Evolutionary conservation across 805 yeast genomes (phyloP).

Genomic region (Metschnikowia matae): DNA sequence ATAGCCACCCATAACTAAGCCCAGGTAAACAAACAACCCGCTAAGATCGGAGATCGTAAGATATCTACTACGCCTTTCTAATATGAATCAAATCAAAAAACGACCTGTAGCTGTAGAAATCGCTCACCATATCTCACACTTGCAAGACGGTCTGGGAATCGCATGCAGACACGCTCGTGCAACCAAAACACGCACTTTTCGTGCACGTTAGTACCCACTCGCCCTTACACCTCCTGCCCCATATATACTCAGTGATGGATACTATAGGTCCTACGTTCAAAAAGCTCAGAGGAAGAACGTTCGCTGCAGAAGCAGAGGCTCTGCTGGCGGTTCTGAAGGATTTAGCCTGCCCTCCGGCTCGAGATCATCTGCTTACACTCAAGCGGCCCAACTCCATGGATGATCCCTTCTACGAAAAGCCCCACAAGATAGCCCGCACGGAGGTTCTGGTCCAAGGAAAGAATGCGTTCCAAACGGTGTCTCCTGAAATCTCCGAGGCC

Average conservation of each 20-base stretch:
- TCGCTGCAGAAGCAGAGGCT: constrained; percentile 20
- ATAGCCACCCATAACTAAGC: not conserved
- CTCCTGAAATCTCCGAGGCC: not conserved
- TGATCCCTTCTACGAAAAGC: constrained; percentile 28
- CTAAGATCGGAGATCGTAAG: no score
- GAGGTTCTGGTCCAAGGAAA: not conserved
- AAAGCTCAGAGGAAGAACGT: constrained; percentile 22
- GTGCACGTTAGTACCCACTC: constrained; percentile 2
- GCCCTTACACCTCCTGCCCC: not conserved
- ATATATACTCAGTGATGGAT: constrained; percentile 9
- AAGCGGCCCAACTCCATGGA: constrained; percentile 19
- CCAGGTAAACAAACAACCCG: not conserved
- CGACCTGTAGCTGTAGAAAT: not conserved
- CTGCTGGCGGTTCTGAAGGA: constrained; percentile 5
- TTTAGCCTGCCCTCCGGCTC: constrained; percentile 8
- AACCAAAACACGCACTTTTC: constrained; percentile 5
- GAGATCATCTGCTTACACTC: constrained; percentile 4
- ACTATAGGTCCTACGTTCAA: constrained; percentile 20
- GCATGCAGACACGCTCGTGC: not conserved
- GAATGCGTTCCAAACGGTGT: not conserved
- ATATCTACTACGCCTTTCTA: no score
- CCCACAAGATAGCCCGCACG: constrained; percentile 11
- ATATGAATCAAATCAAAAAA: no score
- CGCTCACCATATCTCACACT: not conserved
- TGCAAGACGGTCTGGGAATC: not conserved